Base-by-base conservation (phyloP, 2,329 filamentous ascomycete genomes). In the Aspergillus costaricaensis region DNA sequence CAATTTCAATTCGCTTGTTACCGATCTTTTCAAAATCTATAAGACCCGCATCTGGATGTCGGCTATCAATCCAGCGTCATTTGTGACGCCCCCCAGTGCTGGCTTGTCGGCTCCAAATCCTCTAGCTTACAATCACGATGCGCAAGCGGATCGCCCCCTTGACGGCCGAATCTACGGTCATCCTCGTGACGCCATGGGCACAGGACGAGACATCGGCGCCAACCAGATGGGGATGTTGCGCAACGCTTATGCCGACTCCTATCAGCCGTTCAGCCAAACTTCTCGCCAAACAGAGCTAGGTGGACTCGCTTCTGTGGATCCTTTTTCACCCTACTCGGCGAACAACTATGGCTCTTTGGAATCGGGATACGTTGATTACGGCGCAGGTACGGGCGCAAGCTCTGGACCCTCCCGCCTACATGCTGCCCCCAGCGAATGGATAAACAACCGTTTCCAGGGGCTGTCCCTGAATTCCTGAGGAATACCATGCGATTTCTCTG, bases 21-120 rank as follows among this genome's bases (percentile, higher is more conserved):
- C 93, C 0, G 95, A 99, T 74, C 83, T 99, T 12, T 99, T 98
- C 85, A 98, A 98, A 79, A 94, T 98, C 64, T 99, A 98, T 84
- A 99, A 99, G 82, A 96, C 94, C 21, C 88, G 96, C 68, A 99
- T 99, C 70, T 99, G 95, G 95, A 96, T 99, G 91, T 98, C 94
- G 4, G 95, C 95, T 4, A 96, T 99, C 76, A 99, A 99, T 74
- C 95, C 95, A 7, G 95, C 94, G 5, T 97, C 94, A 0, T 97
- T 98, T 76, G 91, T 91, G 23, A 93, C 88, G 1, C 72, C 73
- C 64, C 90, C 91, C 17, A 87, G 87, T 3, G 81, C 91, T 52
- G 89, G 89, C 25, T 80, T 92, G 21, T 88, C 89, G 72, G 86
- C 88, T 2, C 87, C 89, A 1, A 88, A 87, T 23, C 86, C 87